Conservation (phyloP, 1,284 basidiomycete genomes). For the Grifola frondosa region DNA sequence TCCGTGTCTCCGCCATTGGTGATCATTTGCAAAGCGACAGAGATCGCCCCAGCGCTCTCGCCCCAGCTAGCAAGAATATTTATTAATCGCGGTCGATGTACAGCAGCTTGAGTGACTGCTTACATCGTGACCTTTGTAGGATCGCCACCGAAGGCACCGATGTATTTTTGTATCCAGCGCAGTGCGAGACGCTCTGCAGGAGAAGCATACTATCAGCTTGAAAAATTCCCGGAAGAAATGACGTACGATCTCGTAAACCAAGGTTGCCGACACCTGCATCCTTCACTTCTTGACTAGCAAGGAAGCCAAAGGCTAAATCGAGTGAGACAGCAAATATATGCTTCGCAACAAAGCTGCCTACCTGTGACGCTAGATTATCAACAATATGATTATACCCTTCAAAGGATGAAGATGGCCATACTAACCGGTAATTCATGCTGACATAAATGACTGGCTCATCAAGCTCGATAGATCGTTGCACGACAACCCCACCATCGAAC, state of each 20-base stretch:
- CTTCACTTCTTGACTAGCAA: slow-evolving; percentile 35
- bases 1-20: slow-evolving; percentile 27
- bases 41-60: slow-evolving; percentile 39
- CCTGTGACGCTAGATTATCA: background rate
- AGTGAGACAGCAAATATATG: background rate
- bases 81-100: too few relatives aligned
- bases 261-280: slow-evolving; percentile 38
- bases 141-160: slow-evolving; percentile 43
- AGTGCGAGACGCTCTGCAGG: slow-evolving; percentile 30
- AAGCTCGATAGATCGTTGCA: slow-evolving; percentile 34
- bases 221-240: background rate
- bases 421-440: slow-evolving; percentile 25
- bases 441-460: slow-evolving; percentile 27
- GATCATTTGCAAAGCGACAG: slow-evolving; percentile 30
- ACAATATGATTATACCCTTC: background rate
- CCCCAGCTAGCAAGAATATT: slow-evolving; percentile 33
- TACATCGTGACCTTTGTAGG: slow-evolving; percentile 30
- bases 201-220: background rate
- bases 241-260: slow-evolving; percentile 36
- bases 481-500: slow-evolving; percentile 34
- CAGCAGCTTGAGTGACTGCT: slow-evolving; percentile 8
- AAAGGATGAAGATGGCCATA: background rate
- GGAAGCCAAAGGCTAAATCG: slow-evolving; percentile 33
- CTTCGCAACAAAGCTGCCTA: too few relatives aligned
- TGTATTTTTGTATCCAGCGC: slow-evolving; percentile 42